A percentile compares a stretch with the other conserved stretches of the same genome.
phyloP scores from a whole-genome alignment of 306 rosid genomes.

The Senna tora region DNA sequence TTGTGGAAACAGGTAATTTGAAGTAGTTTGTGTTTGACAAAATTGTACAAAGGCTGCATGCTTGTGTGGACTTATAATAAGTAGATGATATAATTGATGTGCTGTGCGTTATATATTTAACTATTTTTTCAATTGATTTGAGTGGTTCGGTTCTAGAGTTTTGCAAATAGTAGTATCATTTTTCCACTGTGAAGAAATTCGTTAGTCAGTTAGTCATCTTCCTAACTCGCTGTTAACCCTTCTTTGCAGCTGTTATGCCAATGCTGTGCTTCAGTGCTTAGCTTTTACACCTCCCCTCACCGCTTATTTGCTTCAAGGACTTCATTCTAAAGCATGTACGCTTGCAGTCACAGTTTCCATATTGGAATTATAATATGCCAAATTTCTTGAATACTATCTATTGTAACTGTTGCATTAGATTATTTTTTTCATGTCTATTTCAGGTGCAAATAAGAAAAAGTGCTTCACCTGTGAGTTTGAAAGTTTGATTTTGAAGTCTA shows the following conservation, averaged over 20 bases:
- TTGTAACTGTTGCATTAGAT: slow-evolving; percentile 30
- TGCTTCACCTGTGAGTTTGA: slow-evolving; percentile 93
- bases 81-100: slow-evolving; percentile 16
- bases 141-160: slow-evolving; percentile 6
- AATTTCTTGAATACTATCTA: slow-evolving; percentile 14
- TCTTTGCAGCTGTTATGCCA: slow-evolving; percentile 87
- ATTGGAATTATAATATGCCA: slow-evolving; percentile 13
- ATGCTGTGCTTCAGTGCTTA: slow-evolving; percentile 94
- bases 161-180: slow-evolving; percentile 16
- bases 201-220: not conserved
- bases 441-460: slow-evolving; percentile 77
- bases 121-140: slow-evolving; percentile 14
- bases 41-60: slow-evolving; percentile 4
- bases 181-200: slow-evolving; percentile 10
- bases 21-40: slow-evolving; percentile 22
- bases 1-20: slow-evolving; percentile 88
- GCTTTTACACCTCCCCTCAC: slow-evolving; percentile 93
- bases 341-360: slow-evolving; percentile 32
- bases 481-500: slow-evolving; percentile 73
- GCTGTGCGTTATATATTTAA: slow-evolving; percentile 1
- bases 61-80: slow-evolving; percentile 31
- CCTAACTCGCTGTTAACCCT: slow-evolving; percentile 6
- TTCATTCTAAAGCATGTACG: slow-evolving; percentile 86
- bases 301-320: slow-evolving; percentile 87
- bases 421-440: slow-evolving; percentile 36